A percentile compares a stretch with the other conserved stretches of the same genome.
Evolutionary conservation across 1,284 basidiomycete genomes (phyloP).

Genomic region (Rhodotorula sp.): DNA sequence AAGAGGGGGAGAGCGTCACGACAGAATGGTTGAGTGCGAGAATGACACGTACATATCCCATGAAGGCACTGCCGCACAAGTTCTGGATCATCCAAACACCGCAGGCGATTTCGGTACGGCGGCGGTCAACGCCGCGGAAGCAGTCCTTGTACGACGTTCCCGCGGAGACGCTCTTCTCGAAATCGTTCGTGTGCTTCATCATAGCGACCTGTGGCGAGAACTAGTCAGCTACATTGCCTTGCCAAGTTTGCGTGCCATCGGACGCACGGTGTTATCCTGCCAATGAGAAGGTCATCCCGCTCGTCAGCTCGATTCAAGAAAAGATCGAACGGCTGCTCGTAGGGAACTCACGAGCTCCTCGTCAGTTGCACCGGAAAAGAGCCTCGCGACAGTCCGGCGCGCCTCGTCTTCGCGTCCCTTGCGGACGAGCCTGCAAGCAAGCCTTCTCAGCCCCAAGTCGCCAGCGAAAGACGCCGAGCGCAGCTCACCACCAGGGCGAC

Average conservation of each 20-base stretch:
- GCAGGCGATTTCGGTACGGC: slow-evolving; percentile 52
- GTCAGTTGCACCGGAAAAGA: slow-evolving; percentile 49
- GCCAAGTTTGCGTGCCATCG: no score
- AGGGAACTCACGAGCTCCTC: slow-evolving; percentile 41
- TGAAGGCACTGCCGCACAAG: slow-evolving; percentile 40
- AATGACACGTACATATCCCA: neutral
- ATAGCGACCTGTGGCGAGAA: neutral
- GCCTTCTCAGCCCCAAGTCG: neutral
- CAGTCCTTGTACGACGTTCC: slow-evolving; percentile 53
- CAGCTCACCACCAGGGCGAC: slow-evolving; percentile 51
- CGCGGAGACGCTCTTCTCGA: slow-evolving; percentile 49
- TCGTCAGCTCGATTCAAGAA: neutral
- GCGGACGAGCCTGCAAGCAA: slow-evolving; percentile 48
- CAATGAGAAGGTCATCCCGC: neutral
- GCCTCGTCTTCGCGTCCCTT: slow-evolving; percentile 54
- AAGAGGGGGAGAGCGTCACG: no score
- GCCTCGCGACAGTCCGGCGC: slow-evolving; percentile 48
- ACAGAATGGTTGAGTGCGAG: neutral
- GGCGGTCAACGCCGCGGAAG: slow-evolving; percentile 52
- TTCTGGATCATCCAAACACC: slow-evolving; percentile 41
- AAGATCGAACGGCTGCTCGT: no score
- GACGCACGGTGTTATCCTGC: neutral
- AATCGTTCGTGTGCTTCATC: slow-evolving; percentile 51
- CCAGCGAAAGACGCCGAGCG: neutral
- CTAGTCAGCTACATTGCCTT: no score